Evolutionary conservation across 2,329 filamentous ascomycete genomes (phyloP), one percentile per base, ranked within the genome.

Genomic region (Trichoderma semiorbis): DNA sequence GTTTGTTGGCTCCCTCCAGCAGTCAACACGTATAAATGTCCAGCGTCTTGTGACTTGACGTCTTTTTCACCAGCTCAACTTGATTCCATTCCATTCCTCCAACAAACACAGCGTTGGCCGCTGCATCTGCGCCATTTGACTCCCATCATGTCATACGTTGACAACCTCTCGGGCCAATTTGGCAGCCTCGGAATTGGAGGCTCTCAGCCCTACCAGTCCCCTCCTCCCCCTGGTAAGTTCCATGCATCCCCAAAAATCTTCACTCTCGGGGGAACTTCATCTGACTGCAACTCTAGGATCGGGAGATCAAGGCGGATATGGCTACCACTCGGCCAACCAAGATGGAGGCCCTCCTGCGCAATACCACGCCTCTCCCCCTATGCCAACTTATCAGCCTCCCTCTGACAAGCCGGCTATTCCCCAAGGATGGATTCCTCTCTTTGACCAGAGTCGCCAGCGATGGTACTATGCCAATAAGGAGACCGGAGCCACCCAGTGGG

Each of bases 401-500:
- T 77, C 78, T 21, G 79, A 80, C 73, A 79, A 78, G 72, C 86
- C 90, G 28, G 82, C 87, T 73, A 82, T 91, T 74, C 85, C 90
- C 28, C 77, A 84, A 64, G 90, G 90, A 75, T 92, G 90, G 90
- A 81, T 83, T 32, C 83, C 89, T 28, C 87, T 91, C 79, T 92
- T 86, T 80, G 90, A 92, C 74, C 85, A 88, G 71, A 84, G 83
- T 72, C 82, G 85, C 72, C 87, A 90, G 77, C 87, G 88, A 70
- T 91, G 88, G 83, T 92, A 88, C 81, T 93, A 90, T 77, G 84
- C 89, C 71, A 89, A 92, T 78, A 82, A 88, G 71, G 83, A 86
- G 61, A 88, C 88, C 14, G 88, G 89, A 24, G 86, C 85, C 72
- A 86, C 88, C 0, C 89, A 92, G 79, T 92, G 90, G 90, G 88